phyloP scores from a whole-genome alignment of 495 filamentous ascomycete species.

The Lineolata rhizophorae region DNA sequence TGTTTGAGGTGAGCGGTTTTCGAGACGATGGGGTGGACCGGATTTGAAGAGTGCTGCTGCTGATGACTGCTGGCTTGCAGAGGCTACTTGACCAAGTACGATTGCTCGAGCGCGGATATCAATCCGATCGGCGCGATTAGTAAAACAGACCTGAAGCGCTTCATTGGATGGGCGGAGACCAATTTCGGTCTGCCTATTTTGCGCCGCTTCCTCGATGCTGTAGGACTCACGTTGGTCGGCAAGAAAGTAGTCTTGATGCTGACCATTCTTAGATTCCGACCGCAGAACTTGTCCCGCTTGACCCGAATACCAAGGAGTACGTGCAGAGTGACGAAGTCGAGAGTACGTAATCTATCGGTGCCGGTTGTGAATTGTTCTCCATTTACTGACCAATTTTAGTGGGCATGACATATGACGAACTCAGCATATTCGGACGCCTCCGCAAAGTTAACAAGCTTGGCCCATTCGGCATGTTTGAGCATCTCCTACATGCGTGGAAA shows the following conservation, averaged over 20 bases:
- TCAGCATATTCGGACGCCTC: constrained; percentile 34
- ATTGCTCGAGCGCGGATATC: constrained; percentile 27
- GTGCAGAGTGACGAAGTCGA: constrained; percentile 53
- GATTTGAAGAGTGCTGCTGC: neutral
- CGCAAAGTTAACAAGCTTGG: constrained; percentile 55
- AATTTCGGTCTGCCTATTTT: constrained; percentile 53
- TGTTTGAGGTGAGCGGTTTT: too few relatives aligned
- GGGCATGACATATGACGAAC: constrained; percentile 32
- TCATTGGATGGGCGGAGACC: constrained; percentile 43
- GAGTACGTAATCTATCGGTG: too few relatives aligned
- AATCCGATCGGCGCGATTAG: constrained; percentile 21
- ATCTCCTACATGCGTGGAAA: constrained; percentile 51
- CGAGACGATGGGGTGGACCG: too few relatives aligned
- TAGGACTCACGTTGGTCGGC: too few relatives aligned
- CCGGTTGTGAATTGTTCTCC: neutral
- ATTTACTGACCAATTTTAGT: neutral
- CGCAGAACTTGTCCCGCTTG: too few relatives aligned
- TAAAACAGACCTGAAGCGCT: constrained; percentile 47
- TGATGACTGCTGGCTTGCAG: too few relatives aligned
- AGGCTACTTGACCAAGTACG: constrained; percentile 58
- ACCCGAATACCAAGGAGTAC: constrained; percentile 50
- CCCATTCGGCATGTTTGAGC: constrained; percentile 47
- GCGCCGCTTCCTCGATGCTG: constrained; percentile 46
- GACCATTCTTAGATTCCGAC: too few relatives aligned
- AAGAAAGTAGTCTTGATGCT: too few relatives aligned